phyloP scores from a whole-genome alignment of 768 basidiomycete genomes.

The Tylopilus sp. region DNA sequence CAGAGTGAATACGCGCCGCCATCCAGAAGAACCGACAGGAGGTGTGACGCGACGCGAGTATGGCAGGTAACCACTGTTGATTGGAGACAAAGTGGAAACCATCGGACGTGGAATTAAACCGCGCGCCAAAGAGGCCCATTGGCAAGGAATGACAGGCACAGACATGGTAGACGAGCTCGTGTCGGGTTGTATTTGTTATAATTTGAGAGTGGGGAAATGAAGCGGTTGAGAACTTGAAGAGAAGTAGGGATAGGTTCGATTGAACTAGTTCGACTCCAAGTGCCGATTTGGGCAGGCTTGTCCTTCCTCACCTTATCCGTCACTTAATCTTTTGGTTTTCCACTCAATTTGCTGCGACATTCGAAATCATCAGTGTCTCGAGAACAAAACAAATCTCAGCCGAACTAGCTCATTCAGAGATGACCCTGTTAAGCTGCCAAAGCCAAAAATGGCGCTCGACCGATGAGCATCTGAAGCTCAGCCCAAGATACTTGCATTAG shows the following conservation, averaged over 20 bases:
- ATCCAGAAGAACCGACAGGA: not conserved
- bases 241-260: not conserved
- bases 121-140: not conserved
- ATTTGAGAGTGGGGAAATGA: not conserved
- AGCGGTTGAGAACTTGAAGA: not conserved
- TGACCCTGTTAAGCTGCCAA: too few species aligned
- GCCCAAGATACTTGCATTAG: not conserved
- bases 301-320: not conserved
- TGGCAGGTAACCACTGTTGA: not conserved
- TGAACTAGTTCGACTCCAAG: too few species aligned
- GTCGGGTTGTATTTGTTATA: not conserved
- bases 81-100: not conserved
- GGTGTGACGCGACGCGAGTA: not conserved
- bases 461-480: not conserved
- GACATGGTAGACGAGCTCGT: not conserved
- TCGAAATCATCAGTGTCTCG: not conserved
- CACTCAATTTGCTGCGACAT: not conserved
- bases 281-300: too few species aligned
- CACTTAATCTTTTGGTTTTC: not conserved
- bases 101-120: not conserved
- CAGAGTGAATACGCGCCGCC: not conserved
- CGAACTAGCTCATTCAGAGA: constrained; percentile 9
- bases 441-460: constrained; percentile 1
- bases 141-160: not conserved
- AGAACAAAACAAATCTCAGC: not conserved